Percentiles rank a stretch among this genome's conserved stretches.
phyloP scores from a whole-genome alignment of 1,284 basidiomycete species.

The Malassezia pachydermatis region DNA sequence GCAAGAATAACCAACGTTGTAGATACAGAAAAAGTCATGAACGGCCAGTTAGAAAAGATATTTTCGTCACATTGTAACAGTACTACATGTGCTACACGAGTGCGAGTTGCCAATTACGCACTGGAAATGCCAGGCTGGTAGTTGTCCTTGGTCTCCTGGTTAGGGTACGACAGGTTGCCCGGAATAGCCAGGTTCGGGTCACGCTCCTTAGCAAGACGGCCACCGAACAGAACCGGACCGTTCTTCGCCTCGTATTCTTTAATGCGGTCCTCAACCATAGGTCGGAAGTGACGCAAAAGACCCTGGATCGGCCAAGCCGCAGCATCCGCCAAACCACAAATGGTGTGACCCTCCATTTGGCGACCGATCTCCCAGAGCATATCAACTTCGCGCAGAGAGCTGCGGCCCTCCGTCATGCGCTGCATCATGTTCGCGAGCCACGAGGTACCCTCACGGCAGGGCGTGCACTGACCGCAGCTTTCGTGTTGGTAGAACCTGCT shows the following conservation, averaged over 20 bases:
- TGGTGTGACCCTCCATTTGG: conserved; percentile 77
- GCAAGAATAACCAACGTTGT: background rate
- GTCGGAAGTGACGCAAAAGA: conserved; percentile 86
- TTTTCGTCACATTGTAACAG: too few species aligned
- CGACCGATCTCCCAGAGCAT: conserved; percentile 59
- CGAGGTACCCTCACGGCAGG: conserved; percentile 72
- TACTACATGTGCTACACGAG: too few species aligned
- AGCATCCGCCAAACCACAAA: conserved; percentile 91
- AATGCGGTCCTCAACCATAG: conserved; percentile 67
- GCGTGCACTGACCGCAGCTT: conserved; percentile 95
- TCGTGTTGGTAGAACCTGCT: conserved; percentile 70
- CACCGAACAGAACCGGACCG: conserved; percentile 81
- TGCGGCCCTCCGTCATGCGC: conserved; percentile 69
- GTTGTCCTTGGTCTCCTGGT: conserved; percentile 13
- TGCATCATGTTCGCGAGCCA: conserved; percentile 48
- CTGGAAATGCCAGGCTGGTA: conserved; percentile 4
- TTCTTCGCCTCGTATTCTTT: conserved; percentile 65
- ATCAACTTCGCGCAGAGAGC: conserved; percentile 85
- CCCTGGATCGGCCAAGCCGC: conserved; percentile 97
- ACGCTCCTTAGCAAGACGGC: conserved; percentile 61
- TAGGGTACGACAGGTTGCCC: conserved; percentile 59
- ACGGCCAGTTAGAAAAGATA: too few species aligned
- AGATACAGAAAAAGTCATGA: too few species aligned
- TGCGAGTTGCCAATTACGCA: background rate
- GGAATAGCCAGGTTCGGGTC: conserved; percentile 67